Evolutionary conservation across 805 yeast genomes (phyloP).

Genomic region (Kuraishia cidri): DNA sequence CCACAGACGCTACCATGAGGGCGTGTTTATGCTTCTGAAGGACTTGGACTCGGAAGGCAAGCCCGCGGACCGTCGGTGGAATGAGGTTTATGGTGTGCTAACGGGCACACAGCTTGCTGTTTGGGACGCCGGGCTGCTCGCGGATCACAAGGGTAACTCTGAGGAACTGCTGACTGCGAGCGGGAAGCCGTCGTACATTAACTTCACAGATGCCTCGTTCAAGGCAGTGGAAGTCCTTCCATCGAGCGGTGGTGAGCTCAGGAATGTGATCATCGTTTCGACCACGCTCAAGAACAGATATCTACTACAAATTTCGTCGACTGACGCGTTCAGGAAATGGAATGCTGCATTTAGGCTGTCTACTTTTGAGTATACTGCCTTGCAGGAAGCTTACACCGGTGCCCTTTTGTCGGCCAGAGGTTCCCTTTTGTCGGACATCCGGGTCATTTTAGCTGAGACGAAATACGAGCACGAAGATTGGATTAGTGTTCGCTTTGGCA

Average conservation of each 20-base stretch:
- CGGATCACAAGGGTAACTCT: constrained; percentile 33
- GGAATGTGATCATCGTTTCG: constrained; percentile 78
- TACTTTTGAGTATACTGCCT: constrained; percentile 67
- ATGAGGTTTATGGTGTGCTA: constrained; percentile 85
- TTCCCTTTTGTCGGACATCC: constrained; percentile 75
- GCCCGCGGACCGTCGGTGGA: constrained; percentile 80
- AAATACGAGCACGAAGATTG: constrained; percentile 87
- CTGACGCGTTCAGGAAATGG: constrained; percentile 66
- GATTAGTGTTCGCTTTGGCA: constrained; percentile 91
- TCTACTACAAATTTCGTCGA: constrained; percentile 67
- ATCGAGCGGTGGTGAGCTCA: constrained; percentile 53
- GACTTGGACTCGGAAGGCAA: constrained; percentile 80
- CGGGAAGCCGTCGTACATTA: constrained; percentile 78
- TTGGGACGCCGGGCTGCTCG: constrained; percentile 75
- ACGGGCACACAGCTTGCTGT: constrained; percentile 88
- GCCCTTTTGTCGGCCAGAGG: constrained; percentile 92
- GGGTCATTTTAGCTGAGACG: constrained; percentile 76
- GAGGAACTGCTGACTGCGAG: constrained; percentile 47
- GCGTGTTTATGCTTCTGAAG: constrained; percentile 63
- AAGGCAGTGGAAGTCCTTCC: constrained; percentile 64
- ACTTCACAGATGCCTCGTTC: constrained; percentile 84
- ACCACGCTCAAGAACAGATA: constrained; percentile 89
- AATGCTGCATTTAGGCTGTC: constrained; percentile 75
- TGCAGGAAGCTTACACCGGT: constrained; percentile 96
- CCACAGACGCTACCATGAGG: constrained; percentile 69